These are phyloP conservation scores for Dactylis glomerata DNA, from an alignment of 176 grass and related monocot species.

Conservation along the genomic window DNA sequence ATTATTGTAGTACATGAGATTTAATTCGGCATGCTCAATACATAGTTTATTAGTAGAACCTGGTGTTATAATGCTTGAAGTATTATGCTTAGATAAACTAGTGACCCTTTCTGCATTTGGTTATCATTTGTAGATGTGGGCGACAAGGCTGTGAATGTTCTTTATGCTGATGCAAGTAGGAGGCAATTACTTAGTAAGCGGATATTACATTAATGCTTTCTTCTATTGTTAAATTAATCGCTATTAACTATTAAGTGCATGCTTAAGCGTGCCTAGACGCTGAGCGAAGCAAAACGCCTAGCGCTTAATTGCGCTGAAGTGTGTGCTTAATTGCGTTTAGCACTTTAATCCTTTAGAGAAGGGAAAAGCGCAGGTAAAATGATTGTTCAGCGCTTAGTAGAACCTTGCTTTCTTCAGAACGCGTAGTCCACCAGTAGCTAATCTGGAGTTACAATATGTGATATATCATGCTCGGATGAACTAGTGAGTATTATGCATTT, in stretches of 20 bases:
- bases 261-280: no score
- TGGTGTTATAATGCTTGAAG: neutral
- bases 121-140: neutral
- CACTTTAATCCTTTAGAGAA: no score
- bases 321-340: no score
- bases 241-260: no score
- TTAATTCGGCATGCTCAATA: neutral
- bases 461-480: constrained; percentile 7
- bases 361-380: no score
- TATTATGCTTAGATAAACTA: neutral
- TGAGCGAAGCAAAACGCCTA: no score
- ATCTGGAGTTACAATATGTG: neutral
- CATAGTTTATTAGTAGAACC: neutral
- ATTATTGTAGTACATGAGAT: neutral
- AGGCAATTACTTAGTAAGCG: constrained; percentile 1
- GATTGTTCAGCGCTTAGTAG: no score
- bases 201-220: neutral
- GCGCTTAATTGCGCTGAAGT: no score
- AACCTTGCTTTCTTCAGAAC: neutral
- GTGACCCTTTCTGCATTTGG: neutral
- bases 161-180: neutral
- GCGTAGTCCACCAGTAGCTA: neutral
- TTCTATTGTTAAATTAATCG: no score
- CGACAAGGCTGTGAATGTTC: neutral
- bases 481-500: neutral